Conservation (phyloP, 176 grass and related monocot genomes). For the Oryza punctata region DNA sequence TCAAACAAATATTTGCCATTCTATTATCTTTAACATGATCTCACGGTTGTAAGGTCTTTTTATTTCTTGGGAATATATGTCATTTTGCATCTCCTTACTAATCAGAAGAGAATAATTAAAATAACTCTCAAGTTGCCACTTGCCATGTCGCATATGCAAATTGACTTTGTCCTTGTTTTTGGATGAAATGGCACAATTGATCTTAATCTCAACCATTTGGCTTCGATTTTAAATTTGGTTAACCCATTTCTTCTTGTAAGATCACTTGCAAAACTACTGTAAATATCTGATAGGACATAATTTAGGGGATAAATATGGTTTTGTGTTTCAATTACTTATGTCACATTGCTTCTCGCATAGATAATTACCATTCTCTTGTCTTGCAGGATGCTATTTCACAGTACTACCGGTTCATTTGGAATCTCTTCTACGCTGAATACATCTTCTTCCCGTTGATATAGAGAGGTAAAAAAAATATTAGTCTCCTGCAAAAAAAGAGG, state of each 20-base stretch:
- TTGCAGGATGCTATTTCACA: constrained; percentile 83
- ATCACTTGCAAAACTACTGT: neutral
- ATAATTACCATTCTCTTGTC: constrained; percentile 15
- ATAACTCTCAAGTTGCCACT: neutral
- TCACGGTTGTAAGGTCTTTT: neutral
- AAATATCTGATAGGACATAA: neutral
- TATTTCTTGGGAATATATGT: constrained; percentile 3
- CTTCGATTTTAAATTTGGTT: neutral
- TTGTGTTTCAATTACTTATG: neutral
- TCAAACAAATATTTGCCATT: neutral
- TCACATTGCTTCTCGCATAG: constrained; percentile 3
- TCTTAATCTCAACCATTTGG: neutral
- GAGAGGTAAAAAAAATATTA: constrained; percentile 36
- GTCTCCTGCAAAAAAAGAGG: neutral
- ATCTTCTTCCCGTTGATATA: constrained; percentile 86
- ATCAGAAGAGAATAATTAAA: neutral
- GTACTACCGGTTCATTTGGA: constrained; percentile 95
- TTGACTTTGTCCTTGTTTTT: constrained; percentile 7
- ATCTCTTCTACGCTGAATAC: constrained; percentile 94
- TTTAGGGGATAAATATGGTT: neutral
- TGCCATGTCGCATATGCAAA: neutral
- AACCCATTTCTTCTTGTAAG: neutral
- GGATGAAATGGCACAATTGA: neutral
- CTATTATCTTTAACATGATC: neutral
- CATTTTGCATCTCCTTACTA: neutral